Base-by-base conservation (phyloP, 1,284 basidiomycete species). In the Gymnopus androsaceus region DNA sequence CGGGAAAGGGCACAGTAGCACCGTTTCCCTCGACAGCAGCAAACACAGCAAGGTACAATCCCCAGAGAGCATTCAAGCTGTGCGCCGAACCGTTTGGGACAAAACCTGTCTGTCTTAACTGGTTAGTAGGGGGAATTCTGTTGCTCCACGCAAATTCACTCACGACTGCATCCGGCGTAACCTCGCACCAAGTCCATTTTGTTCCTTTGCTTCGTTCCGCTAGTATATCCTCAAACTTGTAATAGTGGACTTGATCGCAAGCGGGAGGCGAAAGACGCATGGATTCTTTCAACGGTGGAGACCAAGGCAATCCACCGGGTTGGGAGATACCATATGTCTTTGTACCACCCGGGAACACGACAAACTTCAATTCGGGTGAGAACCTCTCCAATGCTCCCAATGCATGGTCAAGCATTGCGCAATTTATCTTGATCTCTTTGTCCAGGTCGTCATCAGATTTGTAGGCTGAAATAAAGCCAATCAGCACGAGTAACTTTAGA, bases 11-110 rank as follows among this genome's bases (percentile, higher is more conserved):
- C 8, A 63, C 60, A 19, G 52, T 46, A 0, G 62, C 59, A 21
- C 60, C 62, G 40, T 62, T 57, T 17, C 62, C 60, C 38, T 63
- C 58, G 30, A 62, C 25, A 6, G 21, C 31, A 25, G 56, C 55
- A 51, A 62, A 63, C 11, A 60, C 41, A 1, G 62, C 45, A n/a
- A 63, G 52, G 53, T 63, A 63, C 1, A 46, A 55, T 3, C 57
- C 61, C 61, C 61, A 63, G 38, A 61, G 60, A 3, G 58, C 60
- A 12, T 55, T 53, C n/a, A 63, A 55, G 37, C 31, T 61, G 52
- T 58, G 61, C 1, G 55, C 54, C 37, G 56, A 59, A n/a, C 61
- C 61, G 33, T 59, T 63, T 3, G 61, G 61, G 11, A 56, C 31
- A 47, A 63, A 59, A 1, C 61, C 61, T 12, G 61, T 51, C 60